Evolutionary conservation across 805 yeast species (phyloP).

Genomic region (Yarrowia hollandica): DNA sequence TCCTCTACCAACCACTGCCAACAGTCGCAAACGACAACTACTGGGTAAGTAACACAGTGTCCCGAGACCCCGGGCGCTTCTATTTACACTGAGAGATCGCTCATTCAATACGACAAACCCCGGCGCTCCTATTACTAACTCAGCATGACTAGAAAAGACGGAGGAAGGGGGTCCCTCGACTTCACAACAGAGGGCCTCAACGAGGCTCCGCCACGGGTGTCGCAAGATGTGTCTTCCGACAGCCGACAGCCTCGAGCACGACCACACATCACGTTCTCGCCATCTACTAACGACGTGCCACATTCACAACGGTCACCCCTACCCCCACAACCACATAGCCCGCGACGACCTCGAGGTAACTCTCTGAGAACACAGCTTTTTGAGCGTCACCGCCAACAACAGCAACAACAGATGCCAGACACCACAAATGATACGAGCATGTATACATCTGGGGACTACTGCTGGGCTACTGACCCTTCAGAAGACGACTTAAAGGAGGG

Average conservation of each 20-base stretch:
- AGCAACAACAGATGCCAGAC: constrained; percentile 10
- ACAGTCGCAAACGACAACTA: background rate
- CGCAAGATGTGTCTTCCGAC: background rate
- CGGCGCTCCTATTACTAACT: background rate
- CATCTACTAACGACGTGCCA: constrained; percentile 27
- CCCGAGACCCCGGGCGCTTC: too few species aligned
- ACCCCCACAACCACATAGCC: background rate
- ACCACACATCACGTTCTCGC: constrained; percentile 18
- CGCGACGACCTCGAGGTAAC: constrained; percentile 27
- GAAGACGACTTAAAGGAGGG: constrained; percentile 18
- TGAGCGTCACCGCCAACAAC: constrained; percentile 22
- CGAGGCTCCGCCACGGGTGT: constrained; percentile 15
- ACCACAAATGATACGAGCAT: background rate
- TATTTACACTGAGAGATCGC: too few species aligned
- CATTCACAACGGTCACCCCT: constrained; percentile 12
- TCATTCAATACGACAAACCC: too few species aligned
- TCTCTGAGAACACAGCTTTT: constrained; percentile 26
- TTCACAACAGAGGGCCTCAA: constrained; percentile 20
- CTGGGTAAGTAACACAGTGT: constrained; percentile 2
- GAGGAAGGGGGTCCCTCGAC: constrained; percentile 28
- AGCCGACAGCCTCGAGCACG: background rate
- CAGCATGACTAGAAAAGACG: constrained; percentile 29
- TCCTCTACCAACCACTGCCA: background rate
- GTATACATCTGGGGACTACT: constrained; percentile 2
- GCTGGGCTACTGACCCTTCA: constrained; percentile 18